Percentiles rank a stretch among this genome's conserved stretches.
Conservation (phyloP, 164 flowering plant genomes). For the Vitis amurensis region DNA sequence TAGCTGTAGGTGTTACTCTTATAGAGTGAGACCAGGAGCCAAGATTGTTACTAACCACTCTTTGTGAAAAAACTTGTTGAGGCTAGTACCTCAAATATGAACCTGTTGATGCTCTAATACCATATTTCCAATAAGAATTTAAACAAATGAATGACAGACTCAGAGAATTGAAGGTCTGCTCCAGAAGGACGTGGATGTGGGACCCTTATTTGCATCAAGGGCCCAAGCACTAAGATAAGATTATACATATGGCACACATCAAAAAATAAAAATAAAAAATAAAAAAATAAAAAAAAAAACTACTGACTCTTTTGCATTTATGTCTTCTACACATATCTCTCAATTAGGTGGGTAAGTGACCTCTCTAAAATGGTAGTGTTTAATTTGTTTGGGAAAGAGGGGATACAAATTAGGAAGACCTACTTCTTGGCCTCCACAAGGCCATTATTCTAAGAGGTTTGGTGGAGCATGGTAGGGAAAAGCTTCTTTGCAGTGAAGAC, state of each 20-base stretch:
- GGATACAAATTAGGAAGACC: conserved; percentile 69
- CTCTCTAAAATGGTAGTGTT: conserved; percentile 58
- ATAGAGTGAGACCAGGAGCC: conserved; percentile 54
- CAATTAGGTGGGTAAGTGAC: conserved; percentile 69
- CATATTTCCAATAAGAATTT: too few relatives aligned
- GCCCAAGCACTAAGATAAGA: conserved; percentile 66
- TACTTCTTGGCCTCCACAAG: conserved; percentile 68
- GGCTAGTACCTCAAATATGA: too few relatives aligned
- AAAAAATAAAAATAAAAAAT: too few relatives aligned
- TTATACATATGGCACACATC: background rate
- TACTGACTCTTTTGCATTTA: background rate
- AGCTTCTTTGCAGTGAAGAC: conserved; percentile 39
- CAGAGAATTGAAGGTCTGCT: conserved; percentile 47
- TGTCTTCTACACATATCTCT: conserved; percentile 56
- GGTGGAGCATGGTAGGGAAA: conserved; percentile 58
- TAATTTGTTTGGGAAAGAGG: conserved; percentile 59
- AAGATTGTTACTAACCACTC: conserved; percentile 35
- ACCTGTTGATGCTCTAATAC: background rate
- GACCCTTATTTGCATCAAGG: conserved; percentile 80
- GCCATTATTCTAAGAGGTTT: conserved; percentile 51
- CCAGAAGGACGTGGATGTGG: conserved; percentile 59
- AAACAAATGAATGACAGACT: conserved; percentile 34
- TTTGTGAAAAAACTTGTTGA: background rate
- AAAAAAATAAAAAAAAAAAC: background rate
- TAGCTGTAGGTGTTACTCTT: conserved; percentile 55